Evolutionary conservation across 169 alveolate species (phyloP).

Genomic region (Cryptosporidium sp.): DNA sequence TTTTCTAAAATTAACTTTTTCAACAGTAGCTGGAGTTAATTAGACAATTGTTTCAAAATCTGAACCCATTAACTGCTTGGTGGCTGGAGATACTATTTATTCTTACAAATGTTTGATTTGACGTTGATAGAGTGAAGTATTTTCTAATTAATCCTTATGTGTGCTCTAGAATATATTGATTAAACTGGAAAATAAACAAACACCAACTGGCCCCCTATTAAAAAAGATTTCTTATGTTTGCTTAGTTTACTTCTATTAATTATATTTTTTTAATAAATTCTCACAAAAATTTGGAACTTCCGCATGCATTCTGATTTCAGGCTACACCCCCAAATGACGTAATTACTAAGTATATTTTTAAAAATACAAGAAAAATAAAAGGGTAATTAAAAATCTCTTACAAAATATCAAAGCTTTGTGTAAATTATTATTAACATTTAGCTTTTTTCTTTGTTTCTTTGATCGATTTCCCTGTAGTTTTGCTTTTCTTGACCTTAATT

Average conservation of each 20-base stretch:
- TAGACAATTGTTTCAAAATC: neutral
- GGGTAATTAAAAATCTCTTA: neutral
- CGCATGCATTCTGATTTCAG: neutral
- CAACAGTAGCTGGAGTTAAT: neutral
- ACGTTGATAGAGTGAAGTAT: neutral
- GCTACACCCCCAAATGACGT: neutral
- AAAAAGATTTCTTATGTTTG: neutral
- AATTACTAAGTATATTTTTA: neutral
- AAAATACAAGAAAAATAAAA: neutral
- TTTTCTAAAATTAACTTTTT: no score
- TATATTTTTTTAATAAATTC: neutral
- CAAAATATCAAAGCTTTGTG: no score
- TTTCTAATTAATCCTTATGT: neutral
- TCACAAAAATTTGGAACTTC: no score
- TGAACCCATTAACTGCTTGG: no score
- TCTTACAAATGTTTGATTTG: neutral
- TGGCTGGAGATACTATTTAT: neutral
- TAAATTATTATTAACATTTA: neutral
- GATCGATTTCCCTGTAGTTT: neutral
- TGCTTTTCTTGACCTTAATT: slow-evolving; percentile 53
- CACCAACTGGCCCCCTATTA: no score
- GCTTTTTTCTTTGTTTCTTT: neutral
- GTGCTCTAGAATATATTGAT: no score
- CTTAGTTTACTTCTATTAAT: neutral
- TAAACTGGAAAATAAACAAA: neutral